Base-by-base conservation (phyloP, 2,329 filamentous ascomycete species). In the Simplicillium sp. region DNA sequence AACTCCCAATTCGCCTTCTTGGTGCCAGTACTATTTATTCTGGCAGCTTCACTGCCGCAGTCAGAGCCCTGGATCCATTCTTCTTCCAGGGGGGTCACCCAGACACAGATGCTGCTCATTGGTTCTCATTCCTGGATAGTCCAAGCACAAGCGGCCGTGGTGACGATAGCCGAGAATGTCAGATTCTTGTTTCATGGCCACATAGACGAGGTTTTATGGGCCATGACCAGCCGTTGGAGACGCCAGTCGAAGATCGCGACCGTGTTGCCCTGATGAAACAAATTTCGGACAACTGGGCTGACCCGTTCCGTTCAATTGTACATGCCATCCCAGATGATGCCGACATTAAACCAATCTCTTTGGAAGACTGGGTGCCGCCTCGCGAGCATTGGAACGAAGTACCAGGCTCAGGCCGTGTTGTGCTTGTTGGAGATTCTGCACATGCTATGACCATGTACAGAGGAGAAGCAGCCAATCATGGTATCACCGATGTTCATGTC, bases 101-200 rank as follows among this genome's bases (percentile, higher is more conserved):
- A n/a, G 37, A 39, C 14, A 39, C 29, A 16, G 34, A 20, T 18
- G 29, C 29, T 14, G 37, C 37, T 11, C 37, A 39, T 16, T 39
- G 37, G 37, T 39, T 39, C 37, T 39, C 37, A 17, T 39, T 39
- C 37, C 37, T 39, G 11, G 37, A 39, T 20, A 39, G 37, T 13
- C 37, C 37, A 3, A 34, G 29, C 29, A 39, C 37, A 12, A 39
- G 37, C 37, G 37, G 37, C 4, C 37, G 37, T 15, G 37, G 37
- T 11, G 37, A 39, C 9, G 20, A 25, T 25, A 25, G 20, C 20
- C 20, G 20, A 5, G 20, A 25, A 9, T 25, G 20, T 9, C 20
- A 25, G 20, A 25, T 25, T 9, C 20, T 25, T 25, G 20, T 25
- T 5, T 25, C 20, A 6, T 25, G 20, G 20, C 20, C 20, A 25